Evolutionary conservation across 768 basidiomycete genomes (phyloP).

Genomic region (Hirschioporus abietinus): DNA sequence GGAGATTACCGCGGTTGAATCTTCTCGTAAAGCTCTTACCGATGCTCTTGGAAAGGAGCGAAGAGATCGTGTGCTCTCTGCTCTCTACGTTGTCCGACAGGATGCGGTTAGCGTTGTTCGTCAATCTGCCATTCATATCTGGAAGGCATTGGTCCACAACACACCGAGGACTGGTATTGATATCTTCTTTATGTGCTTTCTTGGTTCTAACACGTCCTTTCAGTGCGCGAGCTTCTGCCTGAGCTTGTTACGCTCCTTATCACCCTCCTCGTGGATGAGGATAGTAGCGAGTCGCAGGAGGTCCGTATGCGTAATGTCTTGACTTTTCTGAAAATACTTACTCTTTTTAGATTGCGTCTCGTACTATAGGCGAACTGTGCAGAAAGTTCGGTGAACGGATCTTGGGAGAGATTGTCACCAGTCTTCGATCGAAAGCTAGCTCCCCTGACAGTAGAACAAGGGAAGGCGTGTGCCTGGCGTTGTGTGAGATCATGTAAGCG

Average conservation of each 20-base stretch:
- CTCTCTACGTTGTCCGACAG: slow-evolving; percentile 89
- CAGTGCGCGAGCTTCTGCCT: slow-evolving; percentile 86
- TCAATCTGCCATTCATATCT: slow-evolving; percentile 89
- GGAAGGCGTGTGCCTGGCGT: slow-evolving; percentile 83
- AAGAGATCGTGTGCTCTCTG: slow-evolving; percentile 85
- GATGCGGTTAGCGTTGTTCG: slow-evolving; percentile 87
- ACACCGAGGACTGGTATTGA: slow-evolving; percentile 79
- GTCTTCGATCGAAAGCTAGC: slow-evolving; percentile 60
- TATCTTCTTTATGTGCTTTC: slow-evolving; percentile 3
- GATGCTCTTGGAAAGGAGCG: slow-evolving; percentile 87
- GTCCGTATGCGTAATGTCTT: slow-evolving; percentile 30
- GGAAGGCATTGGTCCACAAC: slow-evolving; percentile 97
- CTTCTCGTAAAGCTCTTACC: slow-evolving; percentile 77
- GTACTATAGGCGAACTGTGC: slow-evolving; percentile 84
- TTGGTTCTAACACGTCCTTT: slow-evolving; percentile 8
- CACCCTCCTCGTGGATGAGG: slow-evolving; percentile 68
- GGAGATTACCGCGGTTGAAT: slow-evolving; percentile 65
- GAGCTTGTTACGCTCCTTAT: slow-evolving; percentile 79
- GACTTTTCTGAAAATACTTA: not conserved
- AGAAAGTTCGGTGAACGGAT: slow-evolving; percentile 95
- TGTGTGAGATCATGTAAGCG: slow-evolving; percentile 83
- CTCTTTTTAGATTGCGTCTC: slow-evolving; percentile 65
- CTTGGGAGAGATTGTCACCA: slow-evolving; percentile 74
- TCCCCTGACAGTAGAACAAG: slow-evolving; percentile 61
- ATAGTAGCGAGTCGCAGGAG: slow-evolving; percentile 81